A percentile compares a stretch with the other conserved stretches of the same genome.
phyloP scores from a whole-genome alignment of 768 basidiomycete genomes.

The Tylopilus subfusipes region DNA sequence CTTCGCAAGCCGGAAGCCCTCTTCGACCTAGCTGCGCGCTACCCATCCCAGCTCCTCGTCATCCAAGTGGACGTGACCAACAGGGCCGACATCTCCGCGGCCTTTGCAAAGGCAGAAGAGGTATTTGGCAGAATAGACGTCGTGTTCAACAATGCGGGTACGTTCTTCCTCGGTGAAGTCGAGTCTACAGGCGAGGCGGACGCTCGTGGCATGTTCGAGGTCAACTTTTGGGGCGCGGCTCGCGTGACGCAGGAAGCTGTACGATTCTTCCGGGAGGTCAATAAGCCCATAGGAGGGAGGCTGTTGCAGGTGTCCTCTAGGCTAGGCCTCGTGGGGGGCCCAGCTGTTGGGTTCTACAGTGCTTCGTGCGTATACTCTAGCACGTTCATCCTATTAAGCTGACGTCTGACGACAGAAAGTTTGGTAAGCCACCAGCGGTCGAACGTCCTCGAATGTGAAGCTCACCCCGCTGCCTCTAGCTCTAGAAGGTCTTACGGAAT shows the following conservation, averaged over 20 bases:
- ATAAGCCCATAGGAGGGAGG: conserved; percentile 36
- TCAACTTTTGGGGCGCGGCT: conserved; percentile 35
- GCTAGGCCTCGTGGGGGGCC: conserved; percentile 25
- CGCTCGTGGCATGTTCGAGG: conserved; percentile 36
- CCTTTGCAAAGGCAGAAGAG: conserved; percentile 25
- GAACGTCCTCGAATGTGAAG: background rate
- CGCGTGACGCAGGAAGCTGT: conserved; percentile 31
- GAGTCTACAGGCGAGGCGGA: conserved; percentile 32
- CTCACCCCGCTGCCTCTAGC: conserved; percentile 7
- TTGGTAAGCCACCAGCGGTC: conserved; percentile 4
- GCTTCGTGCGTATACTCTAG: conserved; percentile 22
- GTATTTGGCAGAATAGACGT: conserved; percentile 36
- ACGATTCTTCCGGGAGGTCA: conserved; percentile 36
- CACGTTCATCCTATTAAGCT: background rate
- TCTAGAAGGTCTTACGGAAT: conserved; percentile 15
- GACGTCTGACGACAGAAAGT: conserved; percentile 7
- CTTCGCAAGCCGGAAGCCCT: conserved; percentile 37
- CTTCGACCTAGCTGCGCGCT: conserved; percentile 22
- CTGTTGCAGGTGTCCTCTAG: conserved; percentile 39
- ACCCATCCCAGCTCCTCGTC: conserved; percentile 28
- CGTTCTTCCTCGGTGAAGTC: conserved; percentile 30
- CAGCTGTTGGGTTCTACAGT: conserved; percentile 19
- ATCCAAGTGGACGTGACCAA: conserved; percentile 34
- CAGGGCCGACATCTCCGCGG: conserved; percentile 19
- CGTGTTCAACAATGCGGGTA: conserved; percentile 37